phyloP scores from a whole-genome alignment of 2,329 filamentous ascomycete species.

The Cladosporium sp. region DNA sequence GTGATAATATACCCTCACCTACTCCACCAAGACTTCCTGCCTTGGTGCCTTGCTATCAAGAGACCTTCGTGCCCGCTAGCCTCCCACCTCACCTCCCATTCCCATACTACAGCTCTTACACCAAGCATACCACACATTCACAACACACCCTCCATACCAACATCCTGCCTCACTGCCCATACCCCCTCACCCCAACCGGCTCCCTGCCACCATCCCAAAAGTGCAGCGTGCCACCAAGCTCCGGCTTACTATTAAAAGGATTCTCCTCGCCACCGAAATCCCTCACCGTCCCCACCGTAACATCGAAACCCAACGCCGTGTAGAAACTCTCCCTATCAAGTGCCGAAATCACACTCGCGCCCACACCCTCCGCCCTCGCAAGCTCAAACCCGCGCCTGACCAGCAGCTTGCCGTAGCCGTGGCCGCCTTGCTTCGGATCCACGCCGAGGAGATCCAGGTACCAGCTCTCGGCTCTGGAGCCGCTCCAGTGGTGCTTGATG shows the following conservation, averaged over 20 bases:
- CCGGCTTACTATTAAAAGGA: constrained; percentile 20
- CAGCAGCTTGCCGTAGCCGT: constrained; percentile 31
- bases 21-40: background rate
- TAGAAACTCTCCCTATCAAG: constrained; percentile 33
- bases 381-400: constrained; percentile 33
- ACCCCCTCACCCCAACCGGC: constrained; percentile 24
- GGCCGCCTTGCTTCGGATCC: constrained; percentile 25
- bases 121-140: background rate
- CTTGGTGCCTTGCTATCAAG: background rate
- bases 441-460: constrained; percentile 31
- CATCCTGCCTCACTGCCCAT: constrained; percentile 20
- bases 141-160: background rate
- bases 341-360: constrained; percentile 31
- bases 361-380: constrained; percentile 54
- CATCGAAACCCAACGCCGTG: constrained; percentile 28
- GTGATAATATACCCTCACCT: background rate
- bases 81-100: background rate
- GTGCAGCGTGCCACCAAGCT: constrained; percentile 25
- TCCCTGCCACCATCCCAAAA: constrained; percentile 32
- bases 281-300: constrained; percentile 24
- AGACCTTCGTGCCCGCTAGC: background rate
- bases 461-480: constrained; percentile 29
- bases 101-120: too few species aligned
- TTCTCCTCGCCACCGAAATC: constrained; percentile 27
- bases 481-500: constrained; percentile 30